phyloP scores from a whole-genome alignment of 2,329 filamentous ascomycete genomes.

The Lasiodiplodia theobromae region DNA sequence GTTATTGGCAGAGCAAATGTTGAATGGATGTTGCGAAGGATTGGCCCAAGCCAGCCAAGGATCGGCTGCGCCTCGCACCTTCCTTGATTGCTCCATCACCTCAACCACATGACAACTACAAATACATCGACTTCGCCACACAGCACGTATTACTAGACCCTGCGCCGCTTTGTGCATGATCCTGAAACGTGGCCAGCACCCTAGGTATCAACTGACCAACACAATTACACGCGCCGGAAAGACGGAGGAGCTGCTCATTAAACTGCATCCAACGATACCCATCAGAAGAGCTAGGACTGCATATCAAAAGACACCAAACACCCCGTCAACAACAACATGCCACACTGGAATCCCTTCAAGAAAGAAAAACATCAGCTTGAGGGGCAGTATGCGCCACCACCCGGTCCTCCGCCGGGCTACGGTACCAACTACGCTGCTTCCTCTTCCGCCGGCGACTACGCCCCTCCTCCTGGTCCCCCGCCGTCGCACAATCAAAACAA shows the following conservation, averaged over 20 bases:
- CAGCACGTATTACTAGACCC: background rate
- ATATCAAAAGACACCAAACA: background rate
- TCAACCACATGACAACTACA: constrained; percentile 6
- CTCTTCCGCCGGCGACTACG: constrained; percentile 31
- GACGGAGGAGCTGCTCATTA: no score
- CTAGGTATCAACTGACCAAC: background rate
- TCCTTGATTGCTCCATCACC: constrained; percentile 6
- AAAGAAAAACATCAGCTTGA: constrained; percentile 19
- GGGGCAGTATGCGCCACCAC: constrained; percentile 33
- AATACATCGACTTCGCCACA: background rate
- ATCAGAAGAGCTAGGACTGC: background rate
- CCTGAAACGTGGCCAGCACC: background rate
- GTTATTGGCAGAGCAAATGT: background rate
- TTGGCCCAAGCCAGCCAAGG: background rate
- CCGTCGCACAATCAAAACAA: constrained; percentile 29
- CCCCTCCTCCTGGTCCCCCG: constrained; percentile 34
- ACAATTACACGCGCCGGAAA: background rate
- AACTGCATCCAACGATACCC: background rate
- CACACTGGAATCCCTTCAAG: constrained; percentile 19
- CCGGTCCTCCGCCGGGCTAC: constrained; percentile 31
- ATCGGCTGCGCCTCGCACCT: background rate
- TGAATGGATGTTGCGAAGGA: background rate
- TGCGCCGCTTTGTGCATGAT: background rate
- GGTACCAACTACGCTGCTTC: constrained; percentile 33
- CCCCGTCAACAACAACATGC: background rate